Conservation (phyloP, 371 early-diverging fungal genomes). For the Mucor mucedo region DNA sequence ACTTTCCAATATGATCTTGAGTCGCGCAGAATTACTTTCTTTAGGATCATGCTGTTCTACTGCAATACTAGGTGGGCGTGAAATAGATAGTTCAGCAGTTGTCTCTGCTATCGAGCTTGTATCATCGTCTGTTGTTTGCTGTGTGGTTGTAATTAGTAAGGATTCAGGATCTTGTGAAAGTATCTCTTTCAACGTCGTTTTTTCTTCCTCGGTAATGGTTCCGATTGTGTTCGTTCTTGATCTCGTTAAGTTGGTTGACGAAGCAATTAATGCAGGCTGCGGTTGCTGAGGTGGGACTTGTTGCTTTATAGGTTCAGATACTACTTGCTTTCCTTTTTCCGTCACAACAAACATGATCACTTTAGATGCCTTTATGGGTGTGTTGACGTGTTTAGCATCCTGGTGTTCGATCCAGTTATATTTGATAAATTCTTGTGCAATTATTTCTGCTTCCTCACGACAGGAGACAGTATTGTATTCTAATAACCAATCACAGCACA, state of each 20-base stretch:
- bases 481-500: constrained; percentile 66
- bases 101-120: constrained; percentile 2
- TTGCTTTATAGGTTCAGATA: constrained; percentile 25
- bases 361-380: constrained; percentile 30
- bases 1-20: constrained; percentile 67
- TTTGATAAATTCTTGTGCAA: constrained; percentile 60
- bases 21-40: constrained; percentile 60
- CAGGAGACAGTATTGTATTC: constrained; percentile 64
- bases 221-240: constrained; percentile 15
- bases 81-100: background rate
- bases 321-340: constrained; percentile 30
- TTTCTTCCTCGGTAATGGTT: constrained; percentile 12
- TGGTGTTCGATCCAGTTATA: constrained; percentile 62
- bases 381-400: constrained; percentile 21
- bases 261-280: constrained; percentile 13
- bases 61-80: constrained; percentile 21
- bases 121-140: constrained; percentile 15
- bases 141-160: constrained; percentile 13
- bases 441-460: constrained; percentile 63
- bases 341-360: constrained; percentile 27
- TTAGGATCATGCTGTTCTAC: constrained; percentile 33
- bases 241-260: background rate
- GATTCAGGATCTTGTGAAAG: constrained; percentile 26
- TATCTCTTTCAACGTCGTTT: constrained; percentile 27
- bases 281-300: constrained; percentile 17